Evolutionary conservation across 2,329 filamentous ascomycete genomes (phyloP), one percentile per base, ranked within the genome.

Genomic region (Xylariaceae sp.): DNA sequence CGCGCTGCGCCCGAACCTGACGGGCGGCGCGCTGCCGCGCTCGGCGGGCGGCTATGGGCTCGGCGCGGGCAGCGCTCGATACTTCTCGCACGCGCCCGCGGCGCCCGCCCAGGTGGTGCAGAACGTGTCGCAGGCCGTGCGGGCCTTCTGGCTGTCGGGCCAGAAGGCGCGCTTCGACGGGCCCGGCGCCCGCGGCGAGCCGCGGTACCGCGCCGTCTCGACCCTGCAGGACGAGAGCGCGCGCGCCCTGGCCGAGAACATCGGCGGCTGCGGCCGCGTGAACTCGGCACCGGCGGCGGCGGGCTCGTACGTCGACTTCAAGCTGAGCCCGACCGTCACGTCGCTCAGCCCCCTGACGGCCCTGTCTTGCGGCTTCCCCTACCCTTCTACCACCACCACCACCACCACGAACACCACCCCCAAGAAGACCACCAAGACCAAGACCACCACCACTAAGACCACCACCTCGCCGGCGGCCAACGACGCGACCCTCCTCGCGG

Each of bases 121-220:
- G 58, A 94, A 94, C 60, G 90, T 95, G n/a, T 94, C 87, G 10
- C 80, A 88, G 48, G 92, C 88, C 5, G 80, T 96, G 52, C 79
- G 92, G 34, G 89, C 88, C 10, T 95, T 98, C 61, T 82, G 86
- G 63, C 70, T 94, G n/a, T 88, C 84, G 0, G 92, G 92, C 0
- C 79, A 94, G 52, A 92, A 89, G 57, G 80, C 83, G 8, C 83
- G 84, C 37, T 95, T 89, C 49, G 84, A 94, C 55, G 90, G 90
- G 10, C 58, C 82, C 27, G 78, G 80, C 35, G 60, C 75, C 12
- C 77, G 72, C 9, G 89, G 89, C 28, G 79, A 89, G 60, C 83
- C 83, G 61, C 74, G 75, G 39, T 95, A 87, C 67, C 82, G 84
- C 52, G 65, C 77, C 19, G 77, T 95, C n/a, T 83, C 80, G 21